Percentiles rank a stretch among this genome's conserved stretches.
Evolutionary conservation across 768 basidiomycete species (phyloP).

Genomic region (Tricholoma flavovirens): DNA sequence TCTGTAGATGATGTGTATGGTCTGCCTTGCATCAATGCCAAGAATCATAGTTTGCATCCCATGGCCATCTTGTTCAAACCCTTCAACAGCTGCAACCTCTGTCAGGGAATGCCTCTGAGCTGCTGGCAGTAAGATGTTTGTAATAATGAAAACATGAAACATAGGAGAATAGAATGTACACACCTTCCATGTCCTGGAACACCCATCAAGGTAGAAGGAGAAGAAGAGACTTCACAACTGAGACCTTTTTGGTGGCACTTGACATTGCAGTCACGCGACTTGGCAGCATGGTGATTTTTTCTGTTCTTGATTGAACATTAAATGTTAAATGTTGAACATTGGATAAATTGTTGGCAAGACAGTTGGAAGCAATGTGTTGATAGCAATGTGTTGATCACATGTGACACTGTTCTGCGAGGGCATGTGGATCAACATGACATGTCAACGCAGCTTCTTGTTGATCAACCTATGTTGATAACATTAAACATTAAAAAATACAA

Average conservation of each 20-base stretch:
- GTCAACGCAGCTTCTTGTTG: no score
- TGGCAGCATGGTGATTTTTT: neutral
- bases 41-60: neutral
- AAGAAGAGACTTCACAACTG: neutral
- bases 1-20: neutral
- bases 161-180: no score
- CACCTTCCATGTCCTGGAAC: neutral
- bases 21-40: no score
- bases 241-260: no score
- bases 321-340: no score
- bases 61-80: neutral
- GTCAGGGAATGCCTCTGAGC: neutral
- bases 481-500: neutral
- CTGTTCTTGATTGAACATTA: no score
- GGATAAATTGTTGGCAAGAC: no score
- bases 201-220: neutral
- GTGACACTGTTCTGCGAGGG: neutral
- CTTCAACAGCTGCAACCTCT: neutral
- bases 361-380: no score
- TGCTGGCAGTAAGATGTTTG: neutral
- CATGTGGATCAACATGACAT: no score
- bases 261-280: no score
- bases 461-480: no score
- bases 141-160: no score
- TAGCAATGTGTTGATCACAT: neutral